These are phyloP conservation scores for Wickerhamiella brachini DNA, from an alignment of 805 yeast genomes.

Conservation along the genomic window DNA sequence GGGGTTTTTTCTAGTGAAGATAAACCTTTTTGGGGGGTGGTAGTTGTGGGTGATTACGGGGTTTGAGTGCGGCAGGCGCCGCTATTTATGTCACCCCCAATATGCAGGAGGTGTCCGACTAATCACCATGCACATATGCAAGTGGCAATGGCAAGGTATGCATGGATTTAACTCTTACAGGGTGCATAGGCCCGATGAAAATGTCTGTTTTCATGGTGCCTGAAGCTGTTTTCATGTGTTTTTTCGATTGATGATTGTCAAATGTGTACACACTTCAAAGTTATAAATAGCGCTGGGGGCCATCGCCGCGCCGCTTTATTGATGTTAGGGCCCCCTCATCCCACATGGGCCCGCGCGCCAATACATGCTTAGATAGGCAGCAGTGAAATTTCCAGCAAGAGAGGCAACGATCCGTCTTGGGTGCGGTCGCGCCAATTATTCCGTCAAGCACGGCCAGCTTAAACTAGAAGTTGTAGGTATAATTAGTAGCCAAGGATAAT, in stretches of 20 bases:
- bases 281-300: not conserved
- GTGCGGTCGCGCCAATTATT: not conserved
- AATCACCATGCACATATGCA: not conserved
- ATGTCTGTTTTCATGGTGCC: not conserved
- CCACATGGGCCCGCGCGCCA: not conserved
- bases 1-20: not conserved
- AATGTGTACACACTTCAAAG: not conserved
- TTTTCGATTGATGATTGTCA: too few species aligned
- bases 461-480: not conserved
- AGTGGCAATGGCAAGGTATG: not conserved
- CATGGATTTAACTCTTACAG: not conserved
- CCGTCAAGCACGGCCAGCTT: not conserved
- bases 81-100: not conserved
- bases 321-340: not conserved
- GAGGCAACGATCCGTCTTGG: not conserved
- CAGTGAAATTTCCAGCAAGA: not conserved
- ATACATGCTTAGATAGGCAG: not conserved
- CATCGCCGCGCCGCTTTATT: not conserved
- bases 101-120: not conserved
- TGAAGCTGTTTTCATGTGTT: too few species aligned
- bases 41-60: not conserved
- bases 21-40: not conserved
- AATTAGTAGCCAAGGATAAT: too few species aligned
- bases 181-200: not conserved
- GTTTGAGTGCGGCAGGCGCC: not conserved